Percentiles rank a stretch among this genome's conserved stretches.
Evolutionary conservation across 1,139 yeast species (phyloP).

Genomic region (Nematodospora anomalae): DNA sequence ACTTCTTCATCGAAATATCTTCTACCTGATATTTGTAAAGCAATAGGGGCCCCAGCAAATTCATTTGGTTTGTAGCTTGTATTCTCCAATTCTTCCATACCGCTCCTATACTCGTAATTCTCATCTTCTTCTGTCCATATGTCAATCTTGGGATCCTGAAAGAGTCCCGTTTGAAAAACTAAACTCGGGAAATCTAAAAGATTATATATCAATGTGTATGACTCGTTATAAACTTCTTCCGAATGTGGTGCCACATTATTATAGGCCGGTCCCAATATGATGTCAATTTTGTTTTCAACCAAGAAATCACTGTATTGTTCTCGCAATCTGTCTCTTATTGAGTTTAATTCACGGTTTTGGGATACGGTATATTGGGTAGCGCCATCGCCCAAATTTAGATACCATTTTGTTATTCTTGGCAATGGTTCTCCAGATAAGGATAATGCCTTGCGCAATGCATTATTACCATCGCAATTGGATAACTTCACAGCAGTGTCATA

Average conservation of each 20-base stretch:
- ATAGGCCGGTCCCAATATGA: constrained; percentile 66
- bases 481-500: constrained; percentile 49
- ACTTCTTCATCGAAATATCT: constrained; percentile 43
- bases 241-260: constrained; percentile 72
- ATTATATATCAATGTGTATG: constrained; percentile 69
- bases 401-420: constrained; percentile 60
- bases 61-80: constrained; percentile 30
- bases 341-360: constrained; percentile 51
- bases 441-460: constrained; percentile 49
- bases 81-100: constrained; percentile 44
- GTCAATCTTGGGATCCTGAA: constrained; percentile 51
- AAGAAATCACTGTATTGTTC: constrained; percentile 54
- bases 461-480: constrained; percentile 62
- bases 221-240: constrained; percentile 69
- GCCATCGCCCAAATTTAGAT: constrained; percentile 59
- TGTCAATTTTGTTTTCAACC: constrained; percentile 59
- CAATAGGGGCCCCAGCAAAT: constrained; percentile 40
- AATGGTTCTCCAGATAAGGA: constrained; percentile 66
- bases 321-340: constrained; percentile 53
- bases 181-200: constrained; percentile 62
- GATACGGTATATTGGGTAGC: constrained; percentile 39
- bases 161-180: constrained; percentile 60
- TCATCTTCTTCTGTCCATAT: constrained; percentile 36
- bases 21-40: constrained; percentile 38
- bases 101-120: constrained; percentile 35